Conservation (phyloP, 495 filamentous ascomycete species). For the Podospora comata region DNA sequence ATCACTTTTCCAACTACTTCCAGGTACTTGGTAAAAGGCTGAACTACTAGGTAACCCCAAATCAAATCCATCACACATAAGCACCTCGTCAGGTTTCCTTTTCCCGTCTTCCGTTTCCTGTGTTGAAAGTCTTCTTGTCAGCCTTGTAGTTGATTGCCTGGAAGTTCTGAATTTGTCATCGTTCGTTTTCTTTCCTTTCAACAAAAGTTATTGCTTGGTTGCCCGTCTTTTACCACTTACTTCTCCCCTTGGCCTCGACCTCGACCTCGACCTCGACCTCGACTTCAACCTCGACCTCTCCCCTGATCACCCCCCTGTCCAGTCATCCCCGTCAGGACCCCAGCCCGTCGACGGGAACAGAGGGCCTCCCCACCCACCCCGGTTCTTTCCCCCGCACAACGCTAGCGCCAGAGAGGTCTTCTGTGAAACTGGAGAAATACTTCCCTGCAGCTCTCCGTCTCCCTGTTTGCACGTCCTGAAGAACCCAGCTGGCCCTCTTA, state of each 20-base stretch:
- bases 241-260: no score
- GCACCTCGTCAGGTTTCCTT: neutral
- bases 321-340: neutral
- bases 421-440: conserved; percentile 12
- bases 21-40: neutral
- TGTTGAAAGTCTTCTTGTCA: neutral
- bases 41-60: neutral
- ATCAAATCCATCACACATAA: neutral
- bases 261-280: no score
- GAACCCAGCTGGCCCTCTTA: neutral
- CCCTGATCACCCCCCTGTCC: neutral
- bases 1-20: neutral
- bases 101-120: no score
- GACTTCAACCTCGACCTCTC: neutral
- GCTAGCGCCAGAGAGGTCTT: conserved; percentile 4
- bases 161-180: neutral
- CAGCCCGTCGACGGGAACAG: no score
- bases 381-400: conserved; percentile 10
- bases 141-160: neutral
- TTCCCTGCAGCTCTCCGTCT: conserved; percentile 6
- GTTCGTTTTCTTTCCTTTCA: neutral
- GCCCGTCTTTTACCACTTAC: no score
- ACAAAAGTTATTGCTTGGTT: no score
- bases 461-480: conserved; percentile 2
- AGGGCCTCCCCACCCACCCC: no score